Conservation (phyloP, 2,329 filamentous ascomycete genomes). For the Lachnum nothofagi region DNA sequence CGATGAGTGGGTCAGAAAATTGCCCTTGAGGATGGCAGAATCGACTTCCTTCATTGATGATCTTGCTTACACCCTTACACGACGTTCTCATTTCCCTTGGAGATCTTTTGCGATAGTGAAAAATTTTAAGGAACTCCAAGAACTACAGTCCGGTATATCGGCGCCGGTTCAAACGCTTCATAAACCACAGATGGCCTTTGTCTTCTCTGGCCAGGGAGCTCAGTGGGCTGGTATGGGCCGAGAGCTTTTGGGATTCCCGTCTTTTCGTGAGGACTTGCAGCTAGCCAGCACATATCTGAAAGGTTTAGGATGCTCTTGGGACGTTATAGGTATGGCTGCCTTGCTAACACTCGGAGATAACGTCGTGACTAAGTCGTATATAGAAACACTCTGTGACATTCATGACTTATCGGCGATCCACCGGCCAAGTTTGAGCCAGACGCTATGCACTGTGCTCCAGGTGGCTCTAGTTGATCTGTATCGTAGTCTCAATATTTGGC, state of each 20-base stretch:
- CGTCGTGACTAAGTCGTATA: neutral
- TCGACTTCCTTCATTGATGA: too few species aligned
- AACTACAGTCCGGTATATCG: slow-evolving; percentile 24
- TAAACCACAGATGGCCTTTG: neutral
- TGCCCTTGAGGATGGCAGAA: too few species aligned
- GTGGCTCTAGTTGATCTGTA: slow-evolving; percentile 41
- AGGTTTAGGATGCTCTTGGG: neutral
- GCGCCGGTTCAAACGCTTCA: neutral
- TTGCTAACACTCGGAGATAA: neutral
- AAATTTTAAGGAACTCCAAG: neutral
- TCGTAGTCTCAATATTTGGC: slow-evolving; percentile 36
- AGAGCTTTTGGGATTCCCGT: slow-evolving; percentile 10
- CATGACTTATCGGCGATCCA: neutral
- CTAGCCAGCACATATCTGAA: neutral
- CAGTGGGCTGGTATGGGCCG: slow-evolving; percentile 22
- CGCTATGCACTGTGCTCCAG: slow-evolving; percentile 43
- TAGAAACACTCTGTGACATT: neutral
- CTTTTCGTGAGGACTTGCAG: slow-evolving; percentile 19
- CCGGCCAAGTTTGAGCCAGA: slow-evolving; percentile 28
- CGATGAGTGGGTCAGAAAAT: neutral
- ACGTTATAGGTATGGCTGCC: neutral
- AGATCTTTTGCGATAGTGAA: neutral
- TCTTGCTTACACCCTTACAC: slow-evolving; percentile 10
- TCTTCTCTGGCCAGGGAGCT: slow-evolving; percentile 16
- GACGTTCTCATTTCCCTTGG: slow-evolving; percentile 7